Evolutionary conservation across 306 rosid genomes (phyloP), one percentile per base, ranked within the genome.

Genomic region (Glycyrrhiza uralensis): DNA sequence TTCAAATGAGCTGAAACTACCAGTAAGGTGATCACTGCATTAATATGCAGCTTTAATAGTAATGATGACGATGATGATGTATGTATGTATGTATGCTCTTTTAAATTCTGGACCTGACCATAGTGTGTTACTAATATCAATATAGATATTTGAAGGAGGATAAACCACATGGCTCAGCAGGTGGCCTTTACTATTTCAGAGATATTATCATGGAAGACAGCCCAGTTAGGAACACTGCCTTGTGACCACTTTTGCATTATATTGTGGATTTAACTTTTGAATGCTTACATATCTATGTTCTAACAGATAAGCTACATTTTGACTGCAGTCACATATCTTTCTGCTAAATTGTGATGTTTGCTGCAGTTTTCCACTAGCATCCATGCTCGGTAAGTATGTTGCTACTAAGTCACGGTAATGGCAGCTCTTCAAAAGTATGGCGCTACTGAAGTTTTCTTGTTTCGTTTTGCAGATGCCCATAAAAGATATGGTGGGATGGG

Each of bases 81-180:
- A 12, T 66, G 29, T 58, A 46, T 65, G 50, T 26, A 39, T 4
- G 4, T 44, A 29, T 20, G 20, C 33, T 44, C 29, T 52, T 56
- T 60, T 54, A 35, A 32, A 67, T 69, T 46, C 47, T 66, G 72
- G 20, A 70, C 28, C 61, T 85, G 46, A 69, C 26, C 26, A 2
- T 45, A 14, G 49, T 75, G 41, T 74, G 55, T 54, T 46, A 39
- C 52, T 59, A 23, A 45, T 69, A 42, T 83, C 42, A 41, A 69
- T 85, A 59, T 81, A 91, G 96, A 82, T 94, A 94, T 82, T 87
- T 94, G 87, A 94, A 84, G 79, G 99, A 94, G 83, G 99, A 94
- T 66, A 89, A 94, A 68, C 99, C 99, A 1, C 99, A 91, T 66
- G 99, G 97, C 57, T 94, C 97, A 3, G 97, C 99, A 0, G 97